phyloP scores from a whole-genome alignment of 2,329 filamentous ascomycete genomes.

The Delphinella strobiligena region DNA sequence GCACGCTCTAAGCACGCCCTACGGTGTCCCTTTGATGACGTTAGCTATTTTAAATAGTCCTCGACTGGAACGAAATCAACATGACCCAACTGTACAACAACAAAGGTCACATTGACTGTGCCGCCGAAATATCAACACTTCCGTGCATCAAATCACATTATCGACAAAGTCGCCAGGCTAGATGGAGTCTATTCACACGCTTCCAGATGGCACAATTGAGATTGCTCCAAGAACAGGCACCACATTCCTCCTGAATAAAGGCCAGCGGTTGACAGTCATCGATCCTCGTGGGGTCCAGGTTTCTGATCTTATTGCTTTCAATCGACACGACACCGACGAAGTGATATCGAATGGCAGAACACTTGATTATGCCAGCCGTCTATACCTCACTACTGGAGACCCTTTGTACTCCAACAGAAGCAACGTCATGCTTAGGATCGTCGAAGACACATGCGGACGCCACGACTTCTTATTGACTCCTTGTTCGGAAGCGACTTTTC shows the following conservation, averaged over 20 bases:
- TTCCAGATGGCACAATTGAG: slow-evolving; percentile 1
- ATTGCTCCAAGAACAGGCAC: slow-evolving; percentile 12
- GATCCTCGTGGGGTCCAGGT: slow-evolving; percentile 14
- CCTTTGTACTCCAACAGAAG: slow-evolving; percentile 14
- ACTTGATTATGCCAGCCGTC: slow-evolving; percentile 14
- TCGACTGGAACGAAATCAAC: not conserved
- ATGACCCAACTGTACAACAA: no score
- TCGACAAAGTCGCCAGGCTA: not conserved
- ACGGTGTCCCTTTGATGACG: no score
- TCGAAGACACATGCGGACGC: slow-evolving; percentile 4
- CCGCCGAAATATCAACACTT: no score
- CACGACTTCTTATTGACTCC: slow-evolving; percentile 15
- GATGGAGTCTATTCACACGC: not conserved
- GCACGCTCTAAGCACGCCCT: no score
- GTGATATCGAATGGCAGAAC: slow-evolving; percentile 14
- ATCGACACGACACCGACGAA: slow-evolving; percentile 11
- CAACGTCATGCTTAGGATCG: slow-evolving; percentile 9
- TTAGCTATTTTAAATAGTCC: no score
- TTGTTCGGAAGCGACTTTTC: slow-evolving; percentile 14
- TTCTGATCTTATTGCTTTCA: slow-evolving; percentile 13
- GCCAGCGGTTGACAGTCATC: slow-evolving; percentile 13
- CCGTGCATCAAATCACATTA: no score
- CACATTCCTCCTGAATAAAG: slow-evolving; percentile 12
- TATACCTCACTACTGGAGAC: slow-evolving; percentile 13
- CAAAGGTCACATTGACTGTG: no score